Evolutionary conservation across 768 basidiomycete genomes (phyloP), one percentile per base, ranked within the genome.

Genomic region (Kwoniella newhampshirensis): DNA sequence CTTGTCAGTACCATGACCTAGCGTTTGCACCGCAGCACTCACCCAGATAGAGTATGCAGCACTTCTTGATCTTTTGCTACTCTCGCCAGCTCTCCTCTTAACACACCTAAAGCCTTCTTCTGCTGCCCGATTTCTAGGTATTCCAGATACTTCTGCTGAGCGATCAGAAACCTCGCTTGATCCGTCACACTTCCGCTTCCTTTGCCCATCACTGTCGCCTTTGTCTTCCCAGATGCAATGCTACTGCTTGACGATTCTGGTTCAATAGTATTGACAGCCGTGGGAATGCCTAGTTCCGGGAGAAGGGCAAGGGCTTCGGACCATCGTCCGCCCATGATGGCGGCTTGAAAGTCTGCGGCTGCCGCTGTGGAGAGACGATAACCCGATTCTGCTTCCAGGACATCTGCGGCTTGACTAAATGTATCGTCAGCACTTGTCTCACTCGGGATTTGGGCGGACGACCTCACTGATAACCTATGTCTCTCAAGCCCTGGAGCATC

Each of bases 111-210:
- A 13, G 96, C 96, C 59, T 82, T 81, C 42, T 88, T 88, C 1
- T 85, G 87, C 78, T 86, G 85, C 67, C 83, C 83, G 3, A 83
- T 82, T 70, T 97, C 94, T 47, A 99, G 80, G 18, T 89, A 80
- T 73, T 99, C 96, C 39, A 98, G 81, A 77, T 96, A 99, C 78
- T 96, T 93, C 82, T 99, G 96, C 77, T 88, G 87, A 59, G 86
- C 86, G 63, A 99, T 89, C 59, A 93, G 80, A 77, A 93, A 96
- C 59, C 81, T 85, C 20, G 88, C 87, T 67, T 88, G 85, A 87
- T 94, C 68, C 28, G 53, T 57, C 4, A 48, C 52, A 35, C 63
- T 68, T 12, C 45, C 60, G 21, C 50, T 63, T 3, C 57, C 59
- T 11, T 41, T 46, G 17, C 55, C 47, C 35, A 25, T 20, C 25